Evolutionary conservation across 495 filamentous ascomycete species (phyloP), one percentile per base, ranked within the genome.

Genomic region (Bryoglossum gracile): DNA sequence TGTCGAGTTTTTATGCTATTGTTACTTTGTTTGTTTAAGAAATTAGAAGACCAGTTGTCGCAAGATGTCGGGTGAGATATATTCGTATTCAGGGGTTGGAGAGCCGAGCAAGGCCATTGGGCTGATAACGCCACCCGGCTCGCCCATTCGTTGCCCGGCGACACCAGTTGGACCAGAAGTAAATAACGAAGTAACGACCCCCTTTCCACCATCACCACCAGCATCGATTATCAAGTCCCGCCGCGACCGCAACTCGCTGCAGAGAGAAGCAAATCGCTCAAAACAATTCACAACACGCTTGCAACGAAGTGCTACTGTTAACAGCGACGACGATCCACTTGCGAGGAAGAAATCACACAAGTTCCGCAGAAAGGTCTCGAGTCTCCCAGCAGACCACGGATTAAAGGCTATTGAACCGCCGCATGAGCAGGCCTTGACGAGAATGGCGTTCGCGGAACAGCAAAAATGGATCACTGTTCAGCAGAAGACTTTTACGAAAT

Each of bases 401-500:
- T 50, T 58, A 28, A 55, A 51, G 26, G 51, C 56, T 19, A 39
- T 55, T 11, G 57, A 60, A 45, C 44, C 52, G 30, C 46, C 38
- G 54, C 53, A 60, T 56, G 54, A 60, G 44, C 45, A 54, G 32
- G 51, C 35, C 17, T 40, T 60, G 43, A 53, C 54, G 58, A 77
- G 66, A 62, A 79, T 79, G 75, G 73, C 71, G 39, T 73, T 63
- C 55, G 65, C 68, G 48, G 71, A 74, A 57, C 77, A 95, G 72
- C 86, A 91, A 74, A 83, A 83, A 69, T 97, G 91, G 91, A 82
- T 97, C 61, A 87, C 82, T 60, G 90, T 95, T 61, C 91, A 97
- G 71, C 85, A 96, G 66, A 98, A 97, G 78, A 98, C 92, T n/a
- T 97, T 97, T 65, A 94, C 89, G 16, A 97, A 97, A 82, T 97